These are phyloP conservation scores for Pyrenophora teres DNA, from an alignment of 2,329 filamentous ascomycete genomes.

Conservation along the genomic window DNA sequence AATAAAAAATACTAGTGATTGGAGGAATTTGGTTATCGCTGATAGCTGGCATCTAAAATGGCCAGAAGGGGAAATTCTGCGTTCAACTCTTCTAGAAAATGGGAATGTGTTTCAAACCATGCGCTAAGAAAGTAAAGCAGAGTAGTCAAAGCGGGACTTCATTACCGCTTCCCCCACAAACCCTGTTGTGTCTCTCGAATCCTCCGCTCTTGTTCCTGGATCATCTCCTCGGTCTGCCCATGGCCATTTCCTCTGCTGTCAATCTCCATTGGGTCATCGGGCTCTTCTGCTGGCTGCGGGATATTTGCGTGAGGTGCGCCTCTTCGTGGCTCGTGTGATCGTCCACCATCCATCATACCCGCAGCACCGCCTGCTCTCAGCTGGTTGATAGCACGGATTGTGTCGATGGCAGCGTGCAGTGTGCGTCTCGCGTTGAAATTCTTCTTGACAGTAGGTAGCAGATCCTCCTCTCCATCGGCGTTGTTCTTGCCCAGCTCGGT, in stretches of 20 bases:
- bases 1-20: no score
- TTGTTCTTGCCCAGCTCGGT: conserved; percentile 59
- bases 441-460: conserved; percentile 70
- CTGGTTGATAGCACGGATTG: conserved; percentile 70
- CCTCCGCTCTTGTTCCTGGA: conserved; percentile 62
- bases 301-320: conserved; percentile 41
- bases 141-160: background rate
- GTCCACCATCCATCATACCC: conserved; percentile 65
- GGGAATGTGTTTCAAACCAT: conserved; percentile 1
- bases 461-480: conserved; percentile 53
- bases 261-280: conserved; percentile 52
- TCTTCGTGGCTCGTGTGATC: conserved; percentile 58
- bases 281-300: conserved; percentile 41
- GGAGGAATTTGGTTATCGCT: background rate
- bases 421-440: conserved; percentile 71
- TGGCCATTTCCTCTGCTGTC: conserved; percentile 62
- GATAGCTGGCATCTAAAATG: background rate
- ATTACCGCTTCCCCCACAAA: conserved; percentile 55
- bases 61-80: background rate
- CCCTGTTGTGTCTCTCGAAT: conserved; percentile 64
- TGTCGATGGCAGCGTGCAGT: conserved; percentile 70
- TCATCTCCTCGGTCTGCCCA: conserved; percentile 67
- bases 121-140: background rate
- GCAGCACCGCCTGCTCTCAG: conserved; percentile 63
- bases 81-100: background rate